Evolutionary conservation across 257 asterid genomes (phyloP), one percentile per base, ranked within the genome.

Genomic region (Plantago ovata): DNA sequence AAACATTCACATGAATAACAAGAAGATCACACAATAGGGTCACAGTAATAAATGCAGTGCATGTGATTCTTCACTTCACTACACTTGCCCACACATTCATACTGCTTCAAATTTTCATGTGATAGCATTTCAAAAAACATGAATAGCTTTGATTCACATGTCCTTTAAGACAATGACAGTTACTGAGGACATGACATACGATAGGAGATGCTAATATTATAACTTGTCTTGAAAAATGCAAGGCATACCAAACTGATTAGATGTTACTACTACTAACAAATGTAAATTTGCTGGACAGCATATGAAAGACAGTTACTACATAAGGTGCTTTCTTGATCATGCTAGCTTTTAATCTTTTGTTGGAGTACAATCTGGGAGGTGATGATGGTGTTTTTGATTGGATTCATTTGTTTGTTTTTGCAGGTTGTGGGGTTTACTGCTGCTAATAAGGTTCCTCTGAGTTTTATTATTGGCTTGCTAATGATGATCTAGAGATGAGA

Each of bases 371-470:
- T n/a, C n/a, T 49, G 9, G 55, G 36, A 21, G 22, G 21, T 45
- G 47, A 62, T 72, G 67, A 56, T 68, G 24, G 19, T 60, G 45
- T 61, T 63, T 44, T 64, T 76, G 65, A 69, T 69, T 74, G 66
- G 68, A 58, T 19, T 59, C 46, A 13, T 53, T 69, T 18, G 50
- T 16, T 61, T 49, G 57, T 28, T 61, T 24, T 48, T 72, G 83
- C 84, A 89, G 96, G 87, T 82, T 78, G 64, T 80, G 77, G 78
- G 80, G 73, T 46, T 68, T 77, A 48, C 58, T 58, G 68, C 77
- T 53, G 69, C 73, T 59, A 59, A 54, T 59, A 59, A 54, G 58
- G 69, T 61, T 68, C 86, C 82, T 63, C 59, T 79, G 60, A 72
- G 72, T 74, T 56, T 63, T 56, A 49, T 75, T 53, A 68, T 79